A percentile compares a stretch with the other conserved stretches of the same genome.
Evolutionary conservation across 2,329 filamentous ascomycete species (phyloP).

Genomic region (Dendryphion nanum): DNA sequence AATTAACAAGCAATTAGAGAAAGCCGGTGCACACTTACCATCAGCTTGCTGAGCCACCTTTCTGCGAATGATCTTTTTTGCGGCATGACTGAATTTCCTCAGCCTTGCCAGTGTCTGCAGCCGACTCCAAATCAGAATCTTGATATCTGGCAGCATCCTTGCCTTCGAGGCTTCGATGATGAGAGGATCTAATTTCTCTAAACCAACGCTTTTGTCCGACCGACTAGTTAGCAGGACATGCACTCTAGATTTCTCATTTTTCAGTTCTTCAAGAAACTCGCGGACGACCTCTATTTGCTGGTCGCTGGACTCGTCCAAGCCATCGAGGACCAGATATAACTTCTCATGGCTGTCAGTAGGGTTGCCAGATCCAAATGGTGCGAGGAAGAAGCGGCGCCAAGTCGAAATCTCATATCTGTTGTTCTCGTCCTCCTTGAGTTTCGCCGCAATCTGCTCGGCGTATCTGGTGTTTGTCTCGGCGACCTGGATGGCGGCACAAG

Average conservation of each 20-base stretch:
- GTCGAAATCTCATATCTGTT: conserved; percentile 1
- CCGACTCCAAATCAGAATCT: conserved; percentile 22
- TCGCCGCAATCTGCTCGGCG: conserved; percentile 28
- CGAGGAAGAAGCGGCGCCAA: conserved; percentile 18
- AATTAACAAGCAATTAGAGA: background rate
- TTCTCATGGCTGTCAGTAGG: conserved; percentile 10
- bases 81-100: conserved; percentile 21
- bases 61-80: conserved; percentile 29
- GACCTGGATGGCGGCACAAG: conserved; percentile 29
- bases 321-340: conserved; percentile 32
- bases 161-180: conserved; percentile 21
- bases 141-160: conserved; percentile 29
- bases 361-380: conserved; percentile 13
- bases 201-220: conserved; percentile 2
- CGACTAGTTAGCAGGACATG: conserved; percentile 25
- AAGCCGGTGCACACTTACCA: conserved; percentile 20
- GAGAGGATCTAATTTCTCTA: conserved; percentile 4
- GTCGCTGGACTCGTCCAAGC: conserved; percentile 29
- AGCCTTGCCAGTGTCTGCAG: conserved; percentile 23
- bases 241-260: conserved; percentile 21
- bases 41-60: conserved; percentile 30
- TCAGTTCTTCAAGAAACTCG: conserved; percentile 21
- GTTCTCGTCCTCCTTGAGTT: conserved; percentile 23
- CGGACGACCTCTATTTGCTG: conserved; percentile 11
- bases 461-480: conserved; percentile 26